Base-by-base conservation (phyloP, 2,329 filamentous ascomycete genomes). In the Cytospora chrysosperma region DNA sequence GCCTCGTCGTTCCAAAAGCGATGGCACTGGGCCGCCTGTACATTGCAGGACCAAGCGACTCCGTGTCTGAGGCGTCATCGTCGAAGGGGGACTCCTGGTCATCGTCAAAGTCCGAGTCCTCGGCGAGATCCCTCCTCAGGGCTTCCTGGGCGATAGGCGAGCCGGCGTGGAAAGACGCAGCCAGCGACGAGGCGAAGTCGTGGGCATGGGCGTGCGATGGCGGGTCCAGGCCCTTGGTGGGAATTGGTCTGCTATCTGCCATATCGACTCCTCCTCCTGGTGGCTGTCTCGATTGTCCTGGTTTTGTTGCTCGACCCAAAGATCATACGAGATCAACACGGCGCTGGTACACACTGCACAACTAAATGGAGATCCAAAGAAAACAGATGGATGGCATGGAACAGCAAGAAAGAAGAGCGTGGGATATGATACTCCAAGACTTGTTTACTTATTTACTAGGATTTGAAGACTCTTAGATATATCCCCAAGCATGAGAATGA, bases 11-110 rank as follows among this genome's bases (percentile, higher is more conserved):
- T 15, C 89, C 90, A 65, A 85, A 91, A 32, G 89, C 88, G 51
- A 95, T 88, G 72, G 88, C 90, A 68, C 87, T 90, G 1, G 92
- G 91, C 53, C 92, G 85, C 61, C 90, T 86, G 77, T 95, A 97
- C 69, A 81, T 82, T 72, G 75, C 79, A 61, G 78, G 82, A 6
- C 74, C 72, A 5, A 75, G 75, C 15, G 75, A 74, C 28, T 72
- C 72, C 56, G 78, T 73, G 58, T 59, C 67, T 19, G 72, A 68
- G 19, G 71, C 72, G 24, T 74, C 69, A 43, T 72, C 73, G 15
- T 72, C 73, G 13, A 71, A 72, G 26, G 58, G 65, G n/a, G 49
- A 60, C 15, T 65, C 67, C 6, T 61, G 65, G 15, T 69, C 66
- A 7, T 75, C 77, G 47, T 85, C 84, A 59, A 85, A 81, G 37